Percentiles rank a stretch among this genome's conserved stretches.
Evolutionary conservation across 176 grass and related monocot species (phyloP).

Genomic region (Raddia distichophylla): DNA sequence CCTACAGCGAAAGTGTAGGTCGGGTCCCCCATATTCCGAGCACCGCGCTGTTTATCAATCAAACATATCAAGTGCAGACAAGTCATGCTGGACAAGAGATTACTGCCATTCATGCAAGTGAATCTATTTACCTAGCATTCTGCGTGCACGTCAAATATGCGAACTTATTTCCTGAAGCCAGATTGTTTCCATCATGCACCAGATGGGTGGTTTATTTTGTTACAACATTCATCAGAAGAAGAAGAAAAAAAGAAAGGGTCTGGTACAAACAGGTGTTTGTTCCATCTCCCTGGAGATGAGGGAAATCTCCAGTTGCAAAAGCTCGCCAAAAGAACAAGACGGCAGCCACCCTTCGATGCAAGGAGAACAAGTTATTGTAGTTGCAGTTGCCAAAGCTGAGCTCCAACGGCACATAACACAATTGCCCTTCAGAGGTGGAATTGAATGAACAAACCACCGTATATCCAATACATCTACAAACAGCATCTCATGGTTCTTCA

Average conservation of each 20-base stretch:
- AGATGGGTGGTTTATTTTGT: constrained; percentile 40
- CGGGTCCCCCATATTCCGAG: no score
- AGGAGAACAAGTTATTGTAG: constrained; percentile 17
- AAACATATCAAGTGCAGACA: no score
- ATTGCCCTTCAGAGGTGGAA: neutral
- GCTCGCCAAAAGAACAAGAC: neutral
- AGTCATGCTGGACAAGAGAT: neutral
- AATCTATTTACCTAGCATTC: neutral
- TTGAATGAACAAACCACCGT: neutral
- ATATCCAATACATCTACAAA: constrained; percentile 27
- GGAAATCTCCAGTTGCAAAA: neutral
- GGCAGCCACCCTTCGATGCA: neutral
- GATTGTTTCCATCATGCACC: constrained; percentile 18
- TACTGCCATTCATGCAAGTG: neutral
- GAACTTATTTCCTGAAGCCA: neutral
- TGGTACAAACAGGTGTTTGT: constrained; percentile 55
- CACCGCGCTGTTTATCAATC: no score
- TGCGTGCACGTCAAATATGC: neutral
- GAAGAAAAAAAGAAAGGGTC: neutral
- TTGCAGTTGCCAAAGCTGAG: neutral
- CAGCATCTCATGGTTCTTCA: neutral
- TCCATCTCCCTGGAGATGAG: constrained; percentile 37
- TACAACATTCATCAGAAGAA: neutral
- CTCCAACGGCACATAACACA: neutral
- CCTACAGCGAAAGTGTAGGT: no score